Base-by-base conservation (phyloP, 148 eudicot genomes). In the Amaranthus cruentus region DNA sequence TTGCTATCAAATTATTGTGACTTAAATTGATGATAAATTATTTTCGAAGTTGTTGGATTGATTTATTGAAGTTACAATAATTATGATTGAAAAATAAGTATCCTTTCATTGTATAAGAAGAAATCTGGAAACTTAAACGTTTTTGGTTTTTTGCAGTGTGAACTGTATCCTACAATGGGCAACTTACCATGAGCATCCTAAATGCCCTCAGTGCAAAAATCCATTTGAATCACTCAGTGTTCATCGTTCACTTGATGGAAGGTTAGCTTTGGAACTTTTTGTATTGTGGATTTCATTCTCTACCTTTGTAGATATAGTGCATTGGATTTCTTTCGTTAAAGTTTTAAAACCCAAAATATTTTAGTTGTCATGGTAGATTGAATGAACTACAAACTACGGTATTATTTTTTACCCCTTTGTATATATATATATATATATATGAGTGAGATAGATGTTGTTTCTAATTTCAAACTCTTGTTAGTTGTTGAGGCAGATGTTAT, bases 81-180 rank as follows among this genome's bases (percentile, higher is more conserved):
- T 70, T 18, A 8, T 53, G 59, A 53, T 51, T 28, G n/a, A 10
- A 9, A 3, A 28, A 60, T 8, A 21, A 60, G 4, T 3, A 5
- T 44, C 4, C 3, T 44, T 46, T 46, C 18, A 2, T 46, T 44
- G 47, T 9, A 12, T 14, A 0, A 67, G 70, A 50, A 18, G 2
- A 47, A 56, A 6, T 3, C 52, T 14, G 13, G 47, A 21, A 59
- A 49, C 2, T 58, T 21, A 15, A 72, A 53, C 68, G 6, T 58
- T 42, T 71, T 59, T 43, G 57, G 12, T 51, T 63, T 56, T 55
- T 47, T 70, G 14, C 82, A 93, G 98, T 81, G 91, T 91, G 88
- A 88, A 82, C 7, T 93, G 98, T 86, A 91, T 93, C 76, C 87
- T 93, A 54, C 87, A 79, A 72, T 93, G 98, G 98, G 97, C 98